Base-by-base conservation (phyloP, 768 basidiomycete genomes). In the Brasilioporus rufonigricans region DNA sequence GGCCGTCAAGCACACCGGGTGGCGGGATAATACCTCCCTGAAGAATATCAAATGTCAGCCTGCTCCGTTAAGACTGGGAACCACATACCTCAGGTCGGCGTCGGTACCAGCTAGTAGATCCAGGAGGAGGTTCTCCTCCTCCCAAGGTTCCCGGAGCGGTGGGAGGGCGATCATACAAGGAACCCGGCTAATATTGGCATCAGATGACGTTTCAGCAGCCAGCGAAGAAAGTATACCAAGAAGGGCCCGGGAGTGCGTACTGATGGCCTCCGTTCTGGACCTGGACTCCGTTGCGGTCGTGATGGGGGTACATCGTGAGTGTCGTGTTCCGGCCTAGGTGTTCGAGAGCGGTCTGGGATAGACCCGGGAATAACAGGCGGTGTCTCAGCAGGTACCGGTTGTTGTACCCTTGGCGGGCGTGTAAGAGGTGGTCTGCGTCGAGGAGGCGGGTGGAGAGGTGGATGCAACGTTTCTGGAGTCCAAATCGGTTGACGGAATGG, bases 11-110 rank as follows among this genome's bases (percentile, higher is more conserved):
- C n/a, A 55, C 47, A 26, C 64, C 66, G 1, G 66, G 70, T 29
- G 70, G 69, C 26, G 70, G 64, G 29, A 62, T 48, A 19, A 56
- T 39, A 36, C 63, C 62, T 3, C 35, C 50, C 69, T 71, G 9
- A 43, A 38, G 44, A 54, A 53, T 4, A 24, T 3, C 21, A 38
- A 23, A 58, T 31, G n/a, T 10, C n/a, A 4, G 55, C 4, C 3
- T 7, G 24, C 26, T 44, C 12, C 8, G 23, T 31, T 45, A 44
- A 10, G 33, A 23, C 9, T 13, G 4, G 27, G 23, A 44, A 40
- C 2, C 19, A 47, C 69, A 7, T 50, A 70, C 71, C 32, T 54
- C 56, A 31, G 54, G 24, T 43, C 54, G 57, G 19, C 29, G 65
- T 3, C 21, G 50, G 46, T 71, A 71, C 70, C 70, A 71, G 46